phyloP scores from a whole-genome alignment of 1,284 basidiomycete genomes.

The Phellinidium pouzarii region DNA sequence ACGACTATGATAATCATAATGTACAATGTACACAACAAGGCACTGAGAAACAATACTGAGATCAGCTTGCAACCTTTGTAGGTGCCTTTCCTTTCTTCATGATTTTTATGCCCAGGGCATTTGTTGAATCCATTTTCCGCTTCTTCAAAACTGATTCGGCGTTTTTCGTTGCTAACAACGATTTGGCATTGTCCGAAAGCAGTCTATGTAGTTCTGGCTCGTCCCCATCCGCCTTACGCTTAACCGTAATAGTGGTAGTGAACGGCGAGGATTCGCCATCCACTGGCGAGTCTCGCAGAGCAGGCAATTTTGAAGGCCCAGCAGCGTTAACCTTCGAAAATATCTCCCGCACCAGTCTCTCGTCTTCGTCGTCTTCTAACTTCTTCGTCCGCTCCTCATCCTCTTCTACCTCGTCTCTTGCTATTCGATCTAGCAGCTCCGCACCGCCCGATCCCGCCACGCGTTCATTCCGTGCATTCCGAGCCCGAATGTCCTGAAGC shows the following conservation, averaged over 20 bases:
- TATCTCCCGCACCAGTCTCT: slow-evolving; percentile 78
- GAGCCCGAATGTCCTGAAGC: slow-evolving; percentile 87
- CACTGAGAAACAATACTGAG: background rate
- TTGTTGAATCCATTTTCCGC: slow-evolving; percentile 53
- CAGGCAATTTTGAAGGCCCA: slow-evolving; percentile 24
- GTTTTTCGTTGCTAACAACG: slow-evolving; percentile 50
- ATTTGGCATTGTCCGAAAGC: slow-evolving; percentile 65
- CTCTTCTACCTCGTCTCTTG: slow-evolving; percentile 56
- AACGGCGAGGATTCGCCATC: slow-evolving; percentile 26
- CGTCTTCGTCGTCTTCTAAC: slow-evolving; percentile 84
- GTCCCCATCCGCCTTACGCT: slow-evolving; percentile 68
- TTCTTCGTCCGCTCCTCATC: slow-evolving; percentile 64
- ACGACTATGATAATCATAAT: too few species aligned
- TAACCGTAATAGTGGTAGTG: slow-evolving; percentile 56
- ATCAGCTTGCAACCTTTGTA: slow-evolving; percentile 25
- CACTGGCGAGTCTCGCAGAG: slow-evolving; percentile 26
- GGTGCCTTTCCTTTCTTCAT: slow-evolving; percentile 45
- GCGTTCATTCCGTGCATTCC: slow-evolving; percentile 89
- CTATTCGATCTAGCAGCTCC: slow-evolving; percentile 53
- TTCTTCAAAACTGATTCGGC: slow-evolving; percentile 49
- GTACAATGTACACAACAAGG: slow-evolving; percentile 6
- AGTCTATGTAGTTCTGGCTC: slow-evolving; percentile 70
- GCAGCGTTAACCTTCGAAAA: slow-evolving; percentile 67
- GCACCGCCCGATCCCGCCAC: slow-evolving; percentile 46
- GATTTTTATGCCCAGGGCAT: slow-evolving; percentile 66